Evolutionary conservation across 1,284 basidiomycete species (phyloP), one percentile per base, ranked within the genome.

Genomic region (Leccinum proliferum): DNA sequence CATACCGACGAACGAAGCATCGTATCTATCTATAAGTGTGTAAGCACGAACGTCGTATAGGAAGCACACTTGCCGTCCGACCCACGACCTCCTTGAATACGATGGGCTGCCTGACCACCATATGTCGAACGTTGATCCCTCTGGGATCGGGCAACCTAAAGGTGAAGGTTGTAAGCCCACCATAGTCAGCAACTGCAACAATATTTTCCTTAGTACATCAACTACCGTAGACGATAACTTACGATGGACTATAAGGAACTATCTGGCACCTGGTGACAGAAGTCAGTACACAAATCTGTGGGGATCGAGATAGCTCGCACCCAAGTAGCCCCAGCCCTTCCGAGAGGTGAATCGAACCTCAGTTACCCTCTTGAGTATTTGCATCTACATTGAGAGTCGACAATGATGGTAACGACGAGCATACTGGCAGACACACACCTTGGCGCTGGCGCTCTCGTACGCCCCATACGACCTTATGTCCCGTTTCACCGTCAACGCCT

Each of bases 1-100:
- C 96, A 98, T 98, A 58, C 96, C 96, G 62, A 96, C 92, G 71
- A 99, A 99, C 29, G 83, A 83, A 66, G 96, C 94, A 67, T 96
- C 85, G 74, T 96, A 98, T 2, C 91, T 93, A 69, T 32, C 29
- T 32, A 32, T 32, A 32, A 32, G 29, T 32, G 29, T 32, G 29
- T 32, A 32, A 32, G 29, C 29, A 32, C 29, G 29, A 32, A 32
- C 29, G 88, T 70, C 96, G 87, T 35, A 95, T 96, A 25, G 35
- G 35, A 37, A 12, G 9, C 35, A 37, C 35, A 37, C 35, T 37
- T 37, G 35, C 35, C 35, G 35, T 37, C 35, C 35, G 35, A 37
- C 12, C 35, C 35, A 37, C 35, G 12, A 37, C 12, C 35, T 37
- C 35, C 35, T 37, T 37, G 35, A 37, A 35, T 8, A 35, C 34